Percentiles rank a stretch among this genome's conserved stretches.
These are phyloP conservation scores for Plasmodium ovale DNA, from an alignment of 169 alveolate species.

Conservation along the genomic window DNA sequence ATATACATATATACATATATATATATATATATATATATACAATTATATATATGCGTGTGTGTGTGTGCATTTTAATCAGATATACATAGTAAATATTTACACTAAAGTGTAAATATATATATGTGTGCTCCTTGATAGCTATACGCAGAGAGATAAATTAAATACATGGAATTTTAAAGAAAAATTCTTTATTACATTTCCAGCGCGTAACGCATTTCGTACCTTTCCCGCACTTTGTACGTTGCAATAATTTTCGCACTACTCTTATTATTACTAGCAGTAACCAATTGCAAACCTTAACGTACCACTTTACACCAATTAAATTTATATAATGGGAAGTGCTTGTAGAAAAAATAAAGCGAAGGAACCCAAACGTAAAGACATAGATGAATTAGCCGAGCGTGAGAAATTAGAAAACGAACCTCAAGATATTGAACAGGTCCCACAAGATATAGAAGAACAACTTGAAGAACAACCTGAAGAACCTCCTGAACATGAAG, in stretches of 20 bases:
- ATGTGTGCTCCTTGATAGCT: too few species aligned
- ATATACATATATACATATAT: constrained; percentile 9
- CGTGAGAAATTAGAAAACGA: constrained; percentile 42
- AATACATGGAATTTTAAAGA: background rate
- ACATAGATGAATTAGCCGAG: constrained; percentile 79
- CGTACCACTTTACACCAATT: background rate
- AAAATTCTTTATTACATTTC: background rate
- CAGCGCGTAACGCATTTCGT: background rate
- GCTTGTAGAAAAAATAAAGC: constrained; percentile 78
- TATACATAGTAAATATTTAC: background rate
- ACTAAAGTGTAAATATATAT: too few species aligned
- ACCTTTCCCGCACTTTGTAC: background rate
- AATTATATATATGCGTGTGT: background rate
- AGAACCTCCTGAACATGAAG: constrained; percentile 60
- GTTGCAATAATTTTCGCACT: background rate
- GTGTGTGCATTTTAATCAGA: constrained; percentile 2
- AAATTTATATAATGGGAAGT: constrained; percentile 59
- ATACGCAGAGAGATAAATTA: too few species aligned
- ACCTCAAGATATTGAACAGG: constrained; percentile 1
- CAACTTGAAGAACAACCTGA: constrained; percentile 55
- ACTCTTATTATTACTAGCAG: background rate
- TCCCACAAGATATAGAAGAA: constrained; percentile 35
- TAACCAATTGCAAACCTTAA: background rate
- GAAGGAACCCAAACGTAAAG: constrained; percentile 83
- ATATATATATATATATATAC: constrained; percentile 11